A percentile compares a stretch with the other conserved stretches of the same genome.
These are phyloP conservation scores for Echeveria elegans DNA, from an alignment of 164 flowering plant species.

Conservation along the genomic window DNA sequence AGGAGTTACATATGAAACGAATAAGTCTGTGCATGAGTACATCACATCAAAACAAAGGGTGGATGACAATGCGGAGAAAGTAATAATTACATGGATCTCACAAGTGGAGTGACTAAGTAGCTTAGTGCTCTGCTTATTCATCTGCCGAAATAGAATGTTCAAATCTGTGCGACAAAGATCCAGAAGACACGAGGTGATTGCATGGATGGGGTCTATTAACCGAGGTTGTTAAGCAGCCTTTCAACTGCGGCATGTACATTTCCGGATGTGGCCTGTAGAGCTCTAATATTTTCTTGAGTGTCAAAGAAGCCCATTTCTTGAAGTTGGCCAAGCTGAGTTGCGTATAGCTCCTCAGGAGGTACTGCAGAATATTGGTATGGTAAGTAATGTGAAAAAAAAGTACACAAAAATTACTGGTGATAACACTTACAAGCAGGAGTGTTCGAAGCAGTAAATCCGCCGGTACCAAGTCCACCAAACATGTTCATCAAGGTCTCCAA, in stretches of 20 bases:
- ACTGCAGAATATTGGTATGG: conserved; percentile 24
- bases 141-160: not conserved
- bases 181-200: not conserved
- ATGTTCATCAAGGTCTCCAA: conserved; percentile 42
- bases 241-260: conserved; percentile 99
- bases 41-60: not conserved
- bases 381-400: not conserved
- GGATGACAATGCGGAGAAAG: not conserved
- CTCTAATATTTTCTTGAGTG: conserved; percentile 83
- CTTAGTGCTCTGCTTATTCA: conserved; percentile 1
- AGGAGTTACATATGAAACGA: not conserved
- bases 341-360: conserved; percentile 90
- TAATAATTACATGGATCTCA: not conserved
- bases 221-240: conserved; percentile 72
- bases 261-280: conserved; percentile 74
- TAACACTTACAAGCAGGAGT: conserved; percentile 16
- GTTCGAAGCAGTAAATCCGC: conserved; percentile 20
- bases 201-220: conserved; percentile 24
- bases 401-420: conserved; percentile 15
- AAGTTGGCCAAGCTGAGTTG: conserved; percentile 81
- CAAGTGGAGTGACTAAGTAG: not conserved
- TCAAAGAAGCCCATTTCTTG: conserved; percentile 99
- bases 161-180: not conserved
- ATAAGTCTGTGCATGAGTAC: not conserved
- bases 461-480: conserved; percentile 47